phyloP scores from a whole-genome alignment of 1,139 yeast genomes.

The Nadsonia starkeyi-henricii region DNA sequence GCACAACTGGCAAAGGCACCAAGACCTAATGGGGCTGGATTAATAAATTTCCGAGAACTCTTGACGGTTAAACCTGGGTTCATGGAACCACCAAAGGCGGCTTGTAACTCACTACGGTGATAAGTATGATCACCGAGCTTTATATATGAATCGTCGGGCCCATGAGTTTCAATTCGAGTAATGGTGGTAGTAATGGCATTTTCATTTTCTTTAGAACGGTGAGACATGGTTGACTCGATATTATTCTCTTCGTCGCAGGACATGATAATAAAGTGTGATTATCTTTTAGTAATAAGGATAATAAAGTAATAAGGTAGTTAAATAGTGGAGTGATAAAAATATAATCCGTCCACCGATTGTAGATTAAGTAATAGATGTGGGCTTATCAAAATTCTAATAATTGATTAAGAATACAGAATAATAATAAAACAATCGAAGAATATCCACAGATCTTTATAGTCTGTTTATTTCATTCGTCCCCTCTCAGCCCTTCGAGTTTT shows the following conservation, averaged over 20 bases:
- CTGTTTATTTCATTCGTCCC: no score
- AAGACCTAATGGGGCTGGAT: constrained; percentile 83
- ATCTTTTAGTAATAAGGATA: no score
- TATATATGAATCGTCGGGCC: constrained; percentile 23
- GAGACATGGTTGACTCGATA: not conserved
- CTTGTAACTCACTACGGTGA: constrained; percentile 41
- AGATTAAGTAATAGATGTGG: no score
- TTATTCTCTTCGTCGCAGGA: not conserved
- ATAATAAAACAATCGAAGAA: no score
- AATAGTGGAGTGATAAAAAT: no score
- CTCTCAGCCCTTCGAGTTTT: no score
- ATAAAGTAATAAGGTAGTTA: no score
- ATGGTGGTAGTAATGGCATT: not conserved
- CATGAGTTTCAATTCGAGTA: constrained; percentile 1
- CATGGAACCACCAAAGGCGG: constrained; percentile 61
- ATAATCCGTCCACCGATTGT: no score
- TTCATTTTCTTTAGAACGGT: not conserved
- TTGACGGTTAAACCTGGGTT: constrained; percentile 50
- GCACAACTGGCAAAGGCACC: constrained; percentile 76
- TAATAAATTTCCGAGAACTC: constrained; percentile 59
- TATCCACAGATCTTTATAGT: no score
- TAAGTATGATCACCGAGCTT: constrained; percentile 67
- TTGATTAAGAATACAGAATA: no score
- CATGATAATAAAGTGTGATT: no score
- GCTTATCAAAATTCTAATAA: no score